These are phyloP conservation scores for Cylindricascospora bacillispora DNA, from an alignment of 1,139 yeast genomes.

Conservation along the genomic window DNA sequence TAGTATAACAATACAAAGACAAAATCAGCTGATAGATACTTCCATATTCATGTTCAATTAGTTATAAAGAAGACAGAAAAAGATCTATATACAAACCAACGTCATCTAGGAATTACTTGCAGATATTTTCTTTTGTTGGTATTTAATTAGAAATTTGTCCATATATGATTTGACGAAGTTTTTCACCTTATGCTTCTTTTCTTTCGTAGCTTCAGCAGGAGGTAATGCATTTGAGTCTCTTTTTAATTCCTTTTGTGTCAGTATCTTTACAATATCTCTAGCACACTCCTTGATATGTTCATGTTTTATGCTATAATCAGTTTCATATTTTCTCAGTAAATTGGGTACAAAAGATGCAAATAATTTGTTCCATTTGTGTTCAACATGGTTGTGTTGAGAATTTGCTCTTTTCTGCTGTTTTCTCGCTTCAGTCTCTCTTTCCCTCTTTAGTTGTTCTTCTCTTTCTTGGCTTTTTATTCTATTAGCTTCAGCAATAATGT, in stretches of 20 bases:
- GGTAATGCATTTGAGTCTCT: constrained; percentile 30
- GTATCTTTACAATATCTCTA: constrained; percentile 52
- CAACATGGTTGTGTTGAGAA: constrained; percentile 16
- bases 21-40: no score
- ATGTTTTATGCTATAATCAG: constrained; percentile 42
- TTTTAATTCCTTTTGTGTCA: constrained; percentile 54
- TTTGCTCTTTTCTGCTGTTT: constrained; percentile 12
- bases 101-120: no score
- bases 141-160: constrained; percentile 56
- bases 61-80: no score
- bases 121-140: constrained; percentile 30
- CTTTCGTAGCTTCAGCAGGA: constrained; percentile 47
- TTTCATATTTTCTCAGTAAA: constrained; percentile 51
- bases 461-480: constrained; percentile 23
- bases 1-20: no score
- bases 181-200: constrained; percentile 57
- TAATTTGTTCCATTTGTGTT: constrained; percentile 42
- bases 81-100: no score
- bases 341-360: constrained; percentile 78
- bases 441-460: constrained; percentile 11
- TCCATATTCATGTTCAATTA: no score
- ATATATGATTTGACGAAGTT: constrained; percentile 53
- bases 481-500: constrained; percentile 33
- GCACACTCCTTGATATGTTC: constrained; percentile 71
- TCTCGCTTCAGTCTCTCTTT: constrained; percentile 14